Percentiles rank a stretch among this genome's conserved stretches.
phyloP scores from a whole-genome alignment of 73 alveolate species.

The Tetrahymena borealis region DNA sequence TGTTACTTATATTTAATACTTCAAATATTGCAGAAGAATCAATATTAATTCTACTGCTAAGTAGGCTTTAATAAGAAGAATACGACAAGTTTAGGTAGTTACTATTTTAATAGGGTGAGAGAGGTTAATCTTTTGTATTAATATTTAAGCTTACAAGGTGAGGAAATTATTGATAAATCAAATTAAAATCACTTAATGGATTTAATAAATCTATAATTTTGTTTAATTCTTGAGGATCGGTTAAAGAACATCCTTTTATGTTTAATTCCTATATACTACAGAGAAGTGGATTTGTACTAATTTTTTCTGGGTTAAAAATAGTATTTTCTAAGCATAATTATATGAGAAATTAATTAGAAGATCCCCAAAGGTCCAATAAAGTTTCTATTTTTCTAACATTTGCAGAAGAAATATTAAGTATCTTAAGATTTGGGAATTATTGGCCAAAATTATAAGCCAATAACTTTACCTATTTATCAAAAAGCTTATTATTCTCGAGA shows the following conservation, averaged over 20 bases:
- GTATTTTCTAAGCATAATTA: neutral
- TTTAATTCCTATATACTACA: neutral
- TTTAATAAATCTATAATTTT: too few relatives aligned
- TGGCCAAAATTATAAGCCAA: neutral
- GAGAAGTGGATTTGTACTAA: too few relatives aligned
- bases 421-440: neutral
- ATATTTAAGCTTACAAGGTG: neutral
- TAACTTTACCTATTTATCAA: neutral
- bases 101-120: neutral
- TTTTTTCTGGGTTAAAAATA: neutral
- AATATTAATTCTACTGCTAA: neutral
- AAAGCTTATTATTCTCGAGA: neutral
- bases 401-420: neutral
- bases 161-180: neutral
- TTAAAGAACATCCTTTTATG: neutral
- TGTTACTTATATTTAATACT: neutral
- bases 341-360: neutral
- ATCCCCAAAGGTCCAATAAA: neutral
- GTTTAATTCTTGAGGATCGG: neutral
- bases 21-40: neutral
- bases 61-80: neutral
- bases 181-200: neutral
- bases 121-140: neutral
- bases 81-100: neutral
- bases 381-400: neutral